phyloP scores from a whole-genome alignment of 805 yeast species.

The Ogataea methylovora region DNA sequence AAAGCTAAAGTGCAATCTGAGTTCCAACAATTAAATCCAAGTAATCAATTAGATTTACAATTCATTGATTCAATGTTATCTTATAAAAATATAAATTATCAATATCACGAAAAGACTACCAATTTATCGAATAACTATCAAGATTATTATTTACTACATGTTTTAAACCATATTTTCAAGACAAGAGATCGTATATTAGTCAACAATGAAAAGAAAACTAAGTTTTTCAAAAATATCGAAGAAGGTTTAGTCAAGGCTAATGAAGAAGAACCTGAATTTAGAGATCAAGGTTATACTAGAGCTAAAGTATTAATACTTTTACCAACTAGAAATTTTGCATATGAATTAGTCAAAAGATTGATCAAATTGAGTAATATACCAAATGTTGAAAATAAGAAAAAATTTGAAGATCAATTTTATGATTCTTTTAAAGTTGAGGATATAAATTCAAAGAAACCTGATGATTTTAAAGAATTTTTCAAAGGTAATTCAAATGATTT shows the following conservation, averaged over 20 bases:
- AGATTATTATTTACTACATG: conserved; percentile 61
- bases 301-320: conserved; percentile 78
- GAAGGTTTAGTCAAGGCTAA: conserved; percentile 23
- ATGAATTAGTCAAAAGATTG: conserved; percentile 55
- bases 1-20: conserved; percentile 39
- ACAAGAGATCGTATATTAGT: conserved; percentile 81
- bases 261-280: conserved; percentile 46
- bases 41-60: conserved; percentile 37
- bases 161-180: conserved; percentile 74
- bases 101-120: conserved; percentile 38
- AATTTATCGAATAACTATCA: conserved; percentile 35
- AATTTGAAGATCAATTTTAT: conserved; percentile 66
- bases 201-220: conserved; percentile 55
- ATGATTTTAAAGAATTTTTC: conserved; percentile 72
- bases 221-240: conserved; percentile 25
- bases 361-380: conserved; percentile 52
- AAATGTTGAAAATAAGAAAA: conserved; percentile 73
- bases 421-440: conserved; percentile 29
- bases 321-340: conserved; percentile 79
- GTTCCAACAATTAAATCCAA: conserved; percentile 21
- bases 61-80: conserved; percentile 60
- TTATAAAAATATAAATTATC: conserved; percentile 65
- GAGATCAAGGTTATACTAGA: conserved; percentile 95
- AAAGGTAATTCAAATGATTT: conserved; percentile 89
- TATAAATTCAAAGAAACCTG: conserved; percentile 55